Conservation (phyloP, 1,284 basidiomycete genomes). For the Pulveroboletus sp. region DNA sequence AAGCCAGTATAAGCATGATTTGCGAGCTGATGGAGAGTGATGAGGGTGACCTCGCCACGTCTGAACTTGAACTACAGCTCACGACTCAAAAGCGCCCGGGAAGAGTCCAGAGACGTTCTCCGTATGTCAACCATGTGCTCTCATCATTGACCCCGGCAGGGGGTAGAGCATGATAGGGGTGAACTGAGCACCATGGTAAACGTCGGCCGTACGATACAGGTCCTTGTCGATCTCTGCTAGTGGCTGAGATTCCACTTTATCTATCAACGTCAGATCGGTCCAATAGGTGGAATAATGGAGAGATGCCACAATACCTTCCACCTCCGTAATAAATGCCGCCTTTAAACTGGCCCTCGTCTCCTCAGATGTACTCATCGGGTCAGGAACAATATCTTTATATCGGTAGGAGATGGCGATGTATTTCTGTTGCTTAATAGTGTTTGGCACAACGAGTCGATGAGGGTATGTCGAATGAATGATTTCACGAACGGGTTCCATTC, state of each 20-base stretch:
- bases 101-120: conserved; percentile 34
- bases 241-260: background rate
- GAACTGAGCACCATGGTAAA: conserved; percentile 31
- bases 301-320: conserved; percentile 13
- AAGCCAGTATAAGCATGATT: conserved; percentile 24
- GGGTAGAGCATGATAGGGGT: conserved; percentile 29
- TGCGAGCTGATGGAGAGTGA: conserved; percentile 31
- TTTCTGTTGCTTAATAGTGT: conserved; percentile 14
- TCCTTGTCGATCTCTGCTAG: conserved; percentile 18
- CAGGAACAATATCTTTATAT: conserved; percentile 14
- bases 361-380: background rate
- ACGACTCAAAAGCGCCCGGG: conserved; percentile 26
- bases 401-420: conserved; percentile 29
- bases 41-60: conserved; percentile 10
- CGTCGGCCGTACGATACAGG: conserved; percentile 32
- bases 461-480: too few species aligned
- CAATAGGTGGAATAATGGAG: conserved; percentile 27
- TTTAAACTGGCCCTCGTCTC: background rate
- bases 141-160: background rate
- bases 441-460: background rate
- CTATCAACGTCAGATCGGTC: conserved; percentile 23
- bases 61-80: conserved; percentile 22
- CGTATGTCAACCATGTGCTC: conserved; percentile 22
- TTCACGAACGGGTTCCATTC: too few species aligned
- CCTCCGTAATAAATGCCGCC: conserved; percentile 8